Conservation (phyloP, 2,329 filamentous ascomycete species). For the Phaeosphaeria sp. region DNA sequence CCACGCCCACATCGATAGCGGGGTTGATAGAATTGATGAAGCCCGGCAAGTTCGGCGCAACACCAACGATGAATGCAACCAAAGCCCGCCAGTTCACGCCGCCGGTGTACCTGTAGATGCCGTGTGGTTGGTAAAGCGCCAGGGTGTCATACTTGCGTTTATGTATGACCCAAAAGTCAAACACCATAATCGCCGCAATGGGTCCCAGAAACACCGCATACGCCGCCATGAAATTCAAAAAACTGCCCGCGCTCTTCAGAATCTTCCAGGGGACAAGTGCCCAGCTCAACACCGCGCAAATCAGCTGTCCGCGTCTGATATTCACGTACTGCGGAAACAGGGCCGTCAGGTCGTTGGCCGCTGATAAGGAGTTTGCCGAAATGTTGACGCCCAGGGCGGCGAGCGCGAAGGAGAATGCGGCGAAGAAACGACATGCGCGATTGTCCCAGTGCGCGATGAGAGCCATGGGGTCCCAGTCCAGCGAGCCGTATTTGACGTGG, state of each 20-base stretch:
- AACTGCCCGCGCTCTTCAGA: slow-evolving; percentile 49
- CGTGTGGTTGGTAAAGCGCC: slow-evolving; percentile 59
- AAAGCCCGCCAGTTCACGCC: slow-evolving; percentile 68
- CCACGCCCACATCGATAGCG: slow-evolving; percentile 52
- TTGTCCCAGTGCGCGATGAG: slow-evolving; percentile 48
- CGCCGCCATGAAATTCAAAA: slow-evolving; percentile 68
- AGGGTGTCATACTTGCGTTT: slow-evolving; percentile 57
- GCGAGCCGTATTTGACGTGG: slow-evolving; percentile 58
- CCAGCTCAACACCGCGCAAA: slow-evolving; percentile 55
- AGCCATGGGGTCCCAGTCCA: slow-evolving; percentile 54
- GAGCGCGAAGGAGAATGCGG: slow-evolving; percentile 54
- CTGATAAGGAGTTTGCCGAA: slow-evolving; percentile 60
- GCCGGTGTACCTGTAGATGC: slow-evolving; percentile 59
- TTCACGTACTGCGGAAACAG: slow-evolving; percentile 62
- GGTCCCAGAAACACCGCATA: slow-evolving; percentile 71
- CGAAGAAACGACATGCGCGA: slow-evolving; percentile 51
- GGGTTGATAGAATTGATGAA: slow-evolving; percentile 56
- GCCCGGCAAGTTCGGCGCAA: slow-evolving; percentile 65
- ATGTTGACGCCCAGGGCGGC: slow-evolving; percentile 62
- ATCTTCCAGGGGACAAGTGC: slow-evolving; percentile 58
- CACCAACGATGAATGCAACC: slow-evolving; percentile 63
- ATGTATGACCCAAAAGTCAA: slow-evolving; percentile 67
- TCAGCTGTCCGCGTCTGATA: slow-evolving; percentile 56
- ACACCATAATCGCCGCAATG: slow-evolving; percentile 66
- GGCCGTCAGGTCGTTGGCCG: slow-evolving; percentile 62